These are phyloP conservation scores for Fusarium siculi DNA, from an alignment of 2,329 filamentous ascomycete genomes.

Conservation along the genomic window DNA sequence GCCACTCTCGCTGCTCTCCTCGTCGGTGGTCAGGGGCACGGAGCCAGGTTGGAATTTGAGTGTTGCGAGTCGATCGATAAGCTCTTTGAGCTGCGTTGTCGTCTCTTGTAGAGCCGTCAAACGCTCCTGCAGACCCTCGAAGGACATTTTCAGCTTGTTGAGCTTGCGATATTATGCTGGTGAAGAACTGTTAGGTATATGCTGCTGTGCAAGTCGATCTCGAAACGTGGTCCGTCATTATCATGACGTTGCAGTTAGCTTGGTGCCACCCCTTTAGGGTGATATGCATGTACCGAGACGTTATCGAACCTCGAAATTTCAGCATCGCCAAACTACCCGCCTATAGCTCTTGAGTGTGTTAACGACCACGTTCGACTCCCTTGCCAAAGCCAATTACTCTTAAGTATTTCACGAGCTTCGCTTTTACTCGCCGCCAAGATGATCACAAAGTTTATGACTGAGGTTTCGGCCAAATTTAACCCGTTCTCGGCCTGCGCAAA, in stretches of 20 bases:
- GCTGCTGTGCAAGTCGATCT: slow-evolving; percentile 9
- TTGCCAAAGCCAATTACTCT: background rate
- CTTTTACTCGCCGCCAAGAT: slow-evolving; percentile 58
- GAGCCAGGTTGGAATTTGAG: slow-evolving; percentile 69
- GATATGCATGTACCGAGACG: slow-evolving; percentile 40
- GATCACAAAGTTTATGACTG: slow-evolving; percentile 88
- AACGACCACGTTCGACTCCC: slow-evolving; percentile 21
- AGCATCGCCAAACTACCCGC: slow-evolving; percentile 18
- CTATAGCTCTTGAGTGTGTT: slow-evolving; percentile 1
- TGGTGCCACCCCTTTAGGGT: slow-evolving; percentile 28
- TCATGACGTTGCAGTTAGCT: slow-evolving; percentile 41
- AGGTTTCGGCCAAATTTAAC: slow-evolving; percentile 89
- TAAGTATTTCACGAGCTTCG: slow-evolving; percentile 4
- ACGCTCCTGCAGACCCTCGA: slow-evolving; percentile 71
- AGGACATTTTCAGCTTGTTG: slow-evolving; percentile 56
- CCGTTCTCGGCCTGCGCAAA: slow-evolving; percentile 85
- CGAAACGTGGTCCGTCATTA: slow-evolving; percentile 41
- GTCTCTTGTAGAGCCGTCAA: slow-evolving; percentile 70
- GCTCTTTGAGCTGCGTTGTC: slow-evolving; percentile 65
- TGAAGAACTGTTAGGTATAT: background rate
- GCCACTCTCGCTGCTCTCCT: slow-evolving; percentile 66
- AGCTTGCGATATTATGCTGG: background rate
- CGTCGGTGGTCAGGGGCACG: slow-evolving; percentile 60
- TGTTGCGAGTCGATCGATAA: slow-evolving; percentile 68
- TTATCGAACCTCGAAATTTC: slow-evolving; percentile 38